Evolutionary conservation across 208 protist species (phyloP), one percentile per base, ranked within the genome.

Genomic region (Sergeia podlipaevii): DNA sequence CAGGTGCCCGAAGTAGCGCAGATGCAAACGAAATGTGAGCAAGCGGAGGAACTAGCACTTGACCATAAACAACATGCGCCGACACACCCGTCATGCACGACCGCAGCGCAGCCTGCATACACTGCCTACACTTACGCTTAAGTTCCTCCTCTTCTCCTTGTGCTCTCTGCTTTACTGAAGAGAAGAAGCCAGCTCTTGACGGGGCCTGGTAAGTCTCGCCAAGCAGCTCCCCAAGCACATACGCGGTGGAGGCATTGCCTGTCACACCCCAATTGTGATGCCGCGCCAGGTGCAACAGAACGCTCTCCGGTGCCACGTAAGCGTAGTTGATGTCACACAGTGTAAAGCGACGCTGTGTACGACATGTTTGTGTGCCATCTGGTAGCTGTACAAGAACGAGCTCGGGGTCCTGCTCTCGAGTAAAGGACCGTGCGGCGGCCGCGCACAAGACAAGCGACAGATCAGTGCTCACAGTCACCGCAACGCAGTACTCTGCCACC

Each of bases 341-440:
- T 0, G 85, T 79, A 34, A 77, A 73, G 29, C 34, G 33, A 4
- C 51, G 53, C 2, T 43, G 50, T 13, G 58, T 74, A 29, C 45
- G 5, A 65, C 74, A 88, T 10, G 20, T 32, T 26, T 3, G 41
- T 10, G 20, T 23, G 11, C 67, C 67, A 26, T 70, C 72, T 4
- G 41, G 38, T 7, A 46, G 20, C 11, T 21, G 8, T 29, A 38
- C 26, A 8, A 77, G 23, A 0, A 70, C 39, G 27, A 86, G 38
- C 52, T 77, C 47, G 11, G 85, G 81, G 32, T 89, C 81, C 38
- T 89, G 85, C 65, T 80, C 63, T 0, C 85, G 72, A 4, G 57
- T 52, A 1, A 26, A 41, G 1, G 68, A 27, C 26, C 65, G 42
- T 2, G 81, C 85, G 0, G 67, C 66, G 7, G 77, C 75, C 0